Percentiles rank a stretch among this genome's conserved stretches.
Conservation (phyloP, 371 early-diverging fungal species). For the Mucor saturninus region DNA sequence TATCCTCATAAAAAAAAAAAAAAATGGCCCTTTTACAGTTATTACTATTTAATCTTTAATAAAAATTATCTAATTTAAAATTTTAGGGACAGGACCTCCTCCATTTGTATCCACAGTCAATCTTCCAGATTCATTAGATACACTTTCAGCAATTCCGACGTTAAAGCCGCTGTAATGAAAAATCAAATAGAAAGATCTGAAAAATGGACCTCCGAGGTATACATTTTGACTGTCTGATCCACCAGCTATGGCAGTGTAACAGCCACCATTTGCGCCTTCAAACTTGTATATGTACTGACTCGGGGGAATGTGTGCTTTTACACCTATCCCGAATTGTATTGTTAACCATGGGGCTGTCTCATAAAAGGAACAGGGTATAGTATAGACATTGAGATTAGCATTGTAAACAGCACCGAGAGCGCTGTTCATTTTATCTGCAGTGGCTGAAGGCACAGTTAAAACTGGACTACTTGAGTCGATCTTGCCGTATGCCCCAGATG, state of each 20-base stretch:
- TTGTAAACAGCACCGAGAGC: constrained; percentile 29
- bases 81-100: too few species aligned
- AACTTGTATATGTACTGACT: constrained; percentile 30
- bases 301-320: constrained; percentile 33
- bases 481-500: constrained; percentile 19
- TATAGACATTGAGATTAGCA: constrained; percentile 17
- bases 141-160: constrained; percentile 30
- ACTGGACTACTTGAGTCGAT: constrained; percentile 35
- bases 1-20: not conserved
- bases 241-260: constrained; percentile 33
- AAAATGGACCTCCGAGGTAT: constrained; percentile 42
- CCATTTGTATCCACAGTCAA: not conserved
- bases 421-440: constrained; percentile 28
- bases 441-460: constrained; percentile 22
- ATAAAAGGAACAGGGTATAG: constrained; percentile 24
- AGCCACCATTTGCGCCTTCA: not conserved
- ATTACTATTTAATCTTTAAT: too few species aligned
- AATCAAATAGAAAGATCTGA: constrained; percentile 37
- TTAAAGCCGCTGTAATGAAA: constrained; percentile 17
- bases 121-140: not conserved
- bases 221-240: constrained; percentile 24
- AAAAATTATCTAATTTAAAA: too few species aligned
- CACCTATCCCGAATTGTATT: constrained; percentile 27
- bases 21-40: not conserved
- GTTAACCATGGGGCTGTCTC: constrained; percentile 19